Base-by-base conservation (phyloP, 768 basidiomycete species). In the Suillus americanus region DNA sequence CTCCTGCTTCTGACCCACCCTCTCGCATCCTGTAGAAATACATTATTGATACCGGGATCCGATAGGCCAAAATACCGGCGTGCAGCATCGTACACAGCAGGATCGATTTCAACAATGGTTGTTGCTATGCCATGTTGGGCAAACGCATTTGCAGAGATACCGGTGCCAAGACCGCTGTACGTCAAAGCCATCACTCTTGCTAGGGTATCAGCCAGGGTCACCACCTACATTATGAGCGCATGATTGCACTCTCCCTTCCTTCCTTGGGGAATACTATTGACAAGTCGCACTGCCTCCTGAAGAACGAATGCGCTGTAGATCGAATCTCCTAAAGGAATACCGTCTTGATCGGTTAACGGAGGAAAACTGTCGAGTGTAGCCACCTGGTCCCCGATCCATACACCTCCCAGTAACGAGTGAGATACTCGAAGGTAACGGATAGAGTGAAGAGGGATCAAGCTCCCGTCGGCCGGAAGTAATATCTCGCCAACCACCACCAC, bases 81-180 rank as follows among this genome's bases (percentile, higher is more conserved):
- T 18, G 96, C 94, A 33, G 91, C 94, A 16, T 86, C 79, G 73
- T 96, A 95, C 25, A 99, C 95, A 1, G 86, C 89, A 41, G 93
- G 92, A 73, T 98, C 97, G 65, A 97, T 92, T 75, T 99, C 97
- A n/a, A 96, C 85, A 56, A 97, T 85, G 1, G 94, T 93, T 5
- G 90, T 89, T 7, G 83, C 79, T 33, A 96, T 78, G 23, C 83
- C 83, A 66, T 93, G 91, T 30, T 83, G 81, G 55, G 85, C 80
- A 68, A 99, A 87, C 0, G 93, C 83, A 50, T 87, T 85, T 0
- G 93, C 89, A 3, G 92, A 88, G 62, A 92, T 88, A 6, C 97
- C 96, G 23, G 86, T 82, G 23, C 97, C 97, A 38, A 98, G 85
- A 13, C 97, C 97, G 75, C 96, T 97, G 70, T 18, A 64, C 57